Evolutionary conservation across 228 moss, liverwort and hornwort genomes (phyloP).

Genomic region (Sphagnum magellanicum): DNA sequence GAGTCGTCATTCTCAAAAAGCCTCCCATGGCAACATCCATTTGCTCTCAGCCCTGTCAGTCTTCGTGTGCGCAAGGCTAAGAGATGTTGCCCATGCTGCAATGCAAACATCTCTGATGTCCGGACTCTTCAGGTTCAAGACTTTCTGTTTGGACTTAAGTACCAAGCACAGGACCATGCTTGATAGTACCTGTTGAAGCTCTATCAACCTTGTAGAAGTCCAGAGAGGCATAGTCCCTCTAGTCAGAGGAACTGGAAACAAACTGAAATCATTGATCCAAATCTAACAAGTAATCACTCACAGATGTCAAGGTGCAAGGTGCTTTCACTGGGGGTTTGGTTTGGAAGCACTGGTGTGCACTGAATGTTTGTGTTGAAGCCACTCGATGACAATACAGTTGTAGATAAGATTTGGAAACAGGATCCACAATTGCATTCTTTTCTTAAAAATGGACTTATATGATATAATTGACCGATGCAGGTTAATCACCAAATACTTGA

Average conservation of each 20-base stretch:
- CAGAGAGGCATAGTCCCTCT: neutral
- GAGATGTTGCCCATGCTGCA: conserved; percentile 2
- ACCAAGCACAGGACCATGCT: neutral
- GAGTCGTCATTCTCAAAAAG: conserved; percentile 1
- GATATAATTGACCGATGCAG: neutral
- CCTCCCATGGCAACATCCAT: conserved; percentile 4
- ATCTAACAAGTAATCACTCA: neutral
- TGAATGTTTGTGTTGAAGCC: neutral
- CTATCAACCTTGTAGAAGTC: neutral
- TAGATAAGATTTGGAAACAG: neutral
- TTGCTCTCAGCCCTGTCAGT: conserved; percentile 1
- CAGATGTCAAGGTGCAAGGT: neutral
- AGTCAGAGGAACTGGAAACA: neutral
- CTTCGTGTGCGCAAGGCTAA: neutral
- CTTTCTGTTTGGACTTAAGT: neutral
- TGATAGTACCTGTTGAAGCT: neutral
- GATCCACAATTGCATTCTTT: neutral
- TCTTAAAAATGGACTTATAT: neutral
- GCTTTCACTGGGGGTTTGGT: neutral
- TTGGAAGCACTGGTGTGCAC: neutral
- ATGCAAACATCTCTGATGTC: neutral
- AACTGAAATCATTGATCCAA: neutral
- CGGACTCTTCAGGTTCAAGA: neutral
- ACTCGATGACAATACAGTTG: neutral
- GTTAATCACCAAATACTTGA: neutral